These are phyloP conservation scores for Aspergillus sp. DNA, from an alignment of 2,329 filamentous ascomycete species.

Conservation along the genomic window DNA sequence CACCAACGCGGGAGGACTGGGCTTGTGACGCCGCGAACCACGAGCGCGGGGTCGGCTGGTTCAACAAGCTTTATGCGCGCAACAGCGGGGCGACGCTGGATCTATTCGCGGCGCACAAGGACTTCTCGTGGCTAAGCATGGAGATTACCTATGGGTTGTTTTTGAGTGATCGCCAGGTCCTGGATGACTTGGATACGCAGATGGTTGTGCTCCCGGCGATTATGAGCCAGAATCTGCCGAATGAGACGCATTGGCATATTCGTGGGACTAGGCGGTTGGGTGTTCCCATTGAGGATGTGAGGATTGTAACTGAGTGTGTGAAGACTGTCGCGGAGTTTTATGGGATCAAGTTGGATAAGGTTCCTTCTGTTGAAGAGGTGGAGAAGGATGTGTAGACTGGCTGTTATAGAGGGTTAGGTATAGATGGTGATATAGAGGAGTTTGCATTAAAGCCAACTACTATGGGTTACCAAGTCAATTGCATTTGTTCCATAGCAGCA, in stretches of 20 bases:
- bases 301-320: slow-evolving; percentile 35
- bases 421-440: neutral
- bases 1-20: slow-evolving; percentile 57
- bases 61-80: slow-evolving; percentile 56
- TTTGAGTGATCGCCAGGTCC: slow-evolving; percentile 42
- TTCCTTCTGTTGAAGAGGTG: slow-evolving; percentile 33
- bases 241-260: slow-evolving; percentile 48
- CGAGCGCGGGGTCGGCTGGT: slow-evolving; percentile 56
- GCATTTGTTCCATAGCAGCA: no score
- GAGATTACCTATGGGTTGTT: slow-evolving; percentile 68
- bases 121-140: slow-evolving; percentile 71
- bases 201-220: slow-evolving; percentile 46
- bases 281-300: slow-evolving; percentile 40
- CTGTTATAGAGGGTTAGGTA: neutral
- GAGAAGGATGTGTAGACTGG: slow-evolving; percentile 29
- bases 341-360: slow-evolving; percentile 28
- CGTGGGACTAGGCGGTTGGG: slow-evolving; percentile 44
- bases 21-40: slow-evolving; percentile 57
- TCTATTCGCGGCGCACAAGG: slow-evolving; percentile 31
- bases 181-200: slow-evolving; percentile 46
- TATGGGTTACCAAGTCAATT: no score
- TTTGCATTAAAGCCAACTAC: no score
- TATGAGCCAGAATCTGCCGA: slow-evolving; percentile 45
- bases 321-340: slow-evolving; percentile 30
- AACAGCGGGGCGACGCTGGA: slow-evolving; percentile 42